These are phyloP conservation scores for Medicago ruthenica DNA, from an alignment of 306 rosid genomes.

Conservation along the genomic window DNA sequence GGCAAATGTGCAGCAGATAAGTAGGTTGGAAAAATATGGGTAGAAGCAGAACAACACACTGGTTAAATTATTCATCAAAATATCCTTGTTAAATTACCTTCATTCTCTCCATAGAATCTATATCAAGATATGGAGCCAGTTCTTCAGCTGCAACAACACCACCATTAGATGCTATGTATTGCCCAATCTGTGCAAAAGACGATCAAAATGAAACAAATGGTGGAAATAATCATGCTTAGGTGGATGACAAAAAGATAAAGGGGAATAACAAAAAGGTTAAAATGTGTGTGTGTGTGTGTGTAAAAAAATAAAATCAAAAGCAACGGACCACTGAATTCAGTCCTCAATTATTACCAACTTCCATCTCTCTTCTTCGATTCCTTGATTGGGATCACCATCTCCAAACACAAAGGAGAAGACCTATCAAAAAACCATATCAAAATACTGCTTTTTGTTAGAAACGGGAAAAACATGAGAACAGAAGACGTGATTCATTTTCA, in stretches of 20 bases:
- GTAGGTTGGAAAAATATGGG: neutral
- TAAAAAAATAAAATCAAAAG: constrained; percentile 47
- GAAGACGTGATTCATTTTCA: constrained; percentile 38
- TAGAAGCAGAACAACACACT: constrained; percentile 20
- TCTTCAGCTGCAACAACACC: constrained; percentile 98
- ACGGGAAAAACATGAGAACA: neutral
- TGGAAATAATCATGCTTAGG: constrained; percentile 36
- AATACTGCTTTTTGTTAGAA: constrained; percentile 33
- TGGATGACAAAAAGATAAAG: constrained; percentile 26
- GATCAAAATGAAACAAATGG: constrained; percentile 29
- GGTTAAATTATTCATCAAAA: neutral
- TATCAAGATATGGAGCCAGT: constrained; percentile 91
- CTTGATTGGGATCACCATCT: constrained; percentile 99
- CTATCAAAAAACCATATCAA: constrained; percentile 49
- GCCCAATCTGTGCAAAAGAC: constrained; percentile 78
- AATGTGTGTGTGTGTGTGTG: neutral
- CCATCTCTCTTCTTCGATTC: constrained; percentile 99
- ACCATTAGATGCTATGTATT: constrained; percentile 88
- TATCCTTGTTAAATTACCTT: constrained; percentile 54
- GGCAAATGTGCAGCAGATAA: neutral
- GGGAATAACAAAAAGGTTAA: neutral
- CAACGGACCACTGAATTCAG: constrained; percentile 92
- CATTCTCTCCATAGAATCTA: constrained; percentile 55
- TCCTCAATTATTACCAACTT: constrained; percentile 98
- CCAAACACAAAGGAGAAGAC: constrained; percentile 97